Conservation (phyloP, 148 eudicot genomes). For the Amaranthus hypochondriacus region DNA sequence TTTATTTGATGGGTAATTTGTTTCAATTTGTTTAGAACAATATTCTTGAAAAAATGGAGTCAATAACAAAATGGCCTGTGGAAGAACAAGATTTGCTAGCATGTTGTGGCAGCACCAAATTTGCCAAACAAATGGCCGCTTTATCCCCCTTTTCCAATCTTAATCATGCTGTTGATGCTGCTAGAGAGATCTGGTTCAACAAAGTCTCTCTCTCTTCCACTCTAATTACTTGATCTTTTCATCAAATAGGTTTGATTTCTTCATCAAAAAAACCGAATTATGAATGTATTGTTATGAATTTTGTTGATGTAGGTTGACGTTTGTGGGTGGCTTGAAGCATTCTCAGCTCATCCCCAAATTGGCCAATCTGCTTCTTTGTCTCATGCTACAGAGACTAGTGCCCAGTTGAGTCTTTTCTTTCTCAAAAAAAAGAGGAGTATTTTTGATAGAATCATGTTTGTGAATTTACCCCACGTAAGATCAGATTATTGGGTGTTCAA, state of each 20-base stretch:
- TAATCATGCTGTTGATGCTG: conserved; percentile 46
- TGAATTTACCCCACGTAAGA: neutral
- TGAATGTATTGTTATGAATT: neutral
- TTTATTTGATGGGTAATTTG: too few species aligned
- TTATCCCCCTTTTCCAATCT: conserved; percentile 50
- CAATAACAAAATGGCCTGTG: conserved; percentile 6
- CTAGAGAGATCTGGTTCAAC: conserved; percentile 80
- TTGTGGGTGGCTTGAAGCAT: conserved; percentile 90
- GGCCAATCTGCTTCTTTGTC: conserved; percentile 48
- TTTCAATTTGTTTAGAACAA: too few species aligned
- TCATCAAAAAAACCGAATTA: neutral
- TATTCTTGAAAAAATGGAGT: conserved; percentile 20
- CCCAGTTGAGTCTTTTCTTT: conserved; percentile 50
- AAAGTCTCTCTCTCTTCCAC: conserved; percentile 31
- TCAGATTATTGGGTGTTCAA: too few species aligned
- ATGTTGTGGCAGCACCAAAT: conserved; percentile 75
- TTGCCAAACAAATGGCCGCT: conserved; percentile 59
- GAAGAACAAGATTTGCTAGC: conserved; percentile 54
- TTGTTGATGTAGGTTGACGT: conserved; percentile 60
- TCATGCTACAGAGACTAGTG: conserved; percentile 48
- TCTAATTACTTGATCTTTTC: neutral
- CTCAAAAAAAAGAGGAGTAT: neutral
- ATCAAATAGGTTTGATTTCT: neutral
- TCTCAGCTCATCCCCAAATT: conserved; percentile 80
- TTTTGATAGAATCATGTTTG: neutral